Percentiles rank a stretch among this genome's conserved stretches.
phyloP scores from a whole-genome alignment of 768 basidiomycete species.

The Xerocomellus dryophilus region DNA sequence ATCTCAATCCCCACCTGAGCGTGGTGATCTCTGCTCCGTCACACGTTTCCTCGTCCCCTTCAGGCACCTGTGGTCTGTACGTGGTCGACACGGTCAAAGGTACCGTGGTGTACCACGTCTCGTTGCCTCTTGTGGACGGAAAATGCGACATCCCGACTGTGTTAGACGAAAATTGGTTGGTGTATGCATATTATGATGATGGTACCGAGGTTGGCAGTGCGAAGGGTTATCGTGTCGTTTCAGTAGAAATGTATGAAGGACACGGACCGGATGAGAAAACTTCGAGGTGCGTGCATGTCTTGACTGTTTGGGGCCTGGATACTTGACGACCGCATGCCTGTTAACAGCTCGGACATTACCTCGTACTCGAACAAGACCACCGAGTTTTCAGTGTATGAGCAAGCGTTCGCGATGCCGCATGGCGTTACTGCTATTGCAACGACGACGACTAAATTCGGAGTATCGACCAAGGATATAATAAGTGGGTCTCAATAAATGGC shows the following conservation, averaged over 20 bases:
- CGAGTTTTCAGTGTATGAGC: conserved; percentile 58
- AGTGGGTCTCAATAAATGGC: conserved; percentile 44
- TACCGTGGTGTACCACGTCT: conserved; percentile 63
- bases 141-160: conserved; percentile 65
- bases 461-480: conserved; percentile 82
- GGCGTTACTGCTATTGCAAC: conserved; percentile 66
- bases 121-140: conserved; percentile 43
- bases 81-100: conserved; percentile 82
- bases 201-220: conserved; percentile 45
- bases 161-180: conserved; percentile 89
- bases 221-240: conserved; percentile 72
- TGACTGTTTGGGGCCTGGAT: conserved; percentile 20
- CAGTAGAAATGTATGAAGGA: conserved; percentile 89
- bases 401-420: conserved; percentile 67
- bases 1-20: conserved; percentile 80
- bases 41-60: conserved; percentile 9
- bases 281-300: conserved; percentile 52
- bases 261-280: conserved; percentile 61
- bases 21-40: conserved; percentile 55
- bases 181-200: conserved; percentile 80
- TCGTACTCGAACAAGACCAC: conserved; percentile 53
- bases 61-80: conserved; percentile 57
- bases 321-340: neutral
- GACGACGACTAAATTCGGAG: conserved; percentile 86
- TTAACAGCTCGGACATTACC: conserved; percentile 49